A percentile compares a stretch with the other conserved stretches of the same genome.
Evolutionary conservation across 176 grass and related monocot species (phyloP).

Genomic region (Triticum monococcum): DNA sequence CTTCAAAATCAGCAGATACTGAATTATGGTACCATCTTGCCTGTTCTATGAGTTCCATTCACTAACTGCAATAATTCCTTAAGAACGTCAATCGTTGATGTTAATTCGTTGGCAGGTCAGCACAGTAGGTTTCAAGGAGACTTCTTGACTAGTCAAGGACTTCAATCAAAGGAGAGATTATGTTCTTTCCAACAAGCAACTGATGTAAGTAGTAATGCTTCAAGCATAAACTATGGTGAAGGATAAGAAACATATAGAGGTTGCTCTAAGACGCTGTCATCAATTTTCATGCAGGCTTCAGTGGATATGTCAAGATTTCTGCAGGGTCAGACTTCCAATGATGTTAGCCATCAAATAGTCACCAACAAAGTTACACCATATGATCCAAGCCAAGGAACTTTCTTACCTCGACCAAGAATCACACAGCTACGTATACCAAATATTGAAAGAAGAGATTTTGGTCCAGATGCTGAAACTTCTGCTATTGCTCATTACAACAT

Average conservation of each 20-base stretch:
- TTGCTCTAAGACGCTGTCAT: constrained; percentile 21
- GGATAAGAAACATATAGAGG: background rate
- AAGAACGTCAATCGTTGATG: background rate
- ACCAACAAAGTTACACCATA: constrained; percentile 2
- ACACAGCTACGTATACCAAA: constrained; percentile 24
- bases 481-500: constrained; percentile 21
- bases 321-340: constrained; percentile 23
- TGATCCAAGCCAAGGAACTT: constrained; percentile 16
- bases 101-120: constrained; percentile 20
- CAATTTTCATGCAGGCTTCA: constrained; percentile 34
- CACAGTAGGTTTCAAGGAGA: background rate
- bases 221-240: background rate
- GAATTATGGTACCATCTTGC: constrained; percentile 33
- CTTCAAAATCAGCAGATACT: constrained; percentile 15
- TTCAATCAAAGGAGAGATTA: constrained; percentile 14
- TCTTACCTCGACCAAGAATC: constrained; percentile 31
- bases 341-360: constrained; percentile 14
- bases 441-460: constrained; percentile 15
- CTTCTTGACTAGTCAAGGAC: background rate
- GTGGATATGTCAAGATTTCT: constrained; percentile 23
- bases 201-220: constrained; percentile 35
- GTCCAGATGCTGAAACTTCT: background rate
- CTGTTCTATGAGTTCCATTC: background rate
- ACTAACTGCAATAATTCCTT: background rate
- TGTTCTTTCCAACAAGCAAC: background rate